Conservation (phyloP, 2,329 filamentous ascomycete species). For the Sporothrix inflata region DNA sequence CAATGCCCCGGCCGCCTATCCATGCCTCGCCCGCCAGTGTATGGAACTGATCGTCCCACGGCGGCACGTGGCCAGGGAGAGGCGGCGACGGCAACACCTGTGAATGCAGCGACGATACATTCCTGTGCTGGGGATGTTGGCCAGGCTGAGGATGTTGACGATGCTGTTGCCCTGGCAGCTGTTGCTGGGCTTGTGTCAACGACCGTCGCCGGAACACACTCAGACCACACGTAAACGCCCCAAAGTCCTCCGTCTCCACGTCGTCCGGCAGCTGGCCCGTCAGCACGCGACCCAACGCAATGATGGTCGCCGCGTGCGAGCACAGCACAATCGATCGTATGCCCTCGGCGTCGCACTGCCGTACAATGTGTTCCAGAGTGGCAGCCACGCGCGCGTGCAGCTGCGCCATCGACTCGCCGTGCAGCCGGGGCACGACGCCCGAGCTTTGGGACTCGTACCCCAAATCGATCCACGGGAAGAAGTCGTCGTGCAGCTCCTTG, state of each 20-base stretch:
- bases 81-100: neutral
- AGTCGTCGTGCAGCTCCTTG: conserved; percentile 65
- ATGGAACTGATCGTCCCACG: conserved; percentile 32
- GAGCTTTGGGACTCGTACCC: conserved; percentile 54
- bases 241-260: conserved; percentile 76
- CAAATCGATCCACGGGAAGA: conserved; percentile 62
- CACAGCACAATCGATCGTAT: conserved; percentile 75
- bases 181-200: conserved; percentile 40
- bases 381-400: conserved; percentile 80
- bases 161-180: conserved; percentile 17
- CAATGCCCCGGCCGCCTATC: conserved; percentile 63
- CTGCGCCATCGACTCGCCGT: conserved; percentile 77
- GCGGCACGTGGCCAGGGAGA: conserved; percentile 24
- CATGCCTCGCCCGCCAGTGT: conserved; percentile 46
- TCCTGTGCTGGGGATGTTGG: conserved; percentile 1
- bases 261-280: conserved; percentile 77
- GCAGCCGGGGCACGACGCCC: conserved; percentile 67
- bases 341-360: conserved; percentile 71
- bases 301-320: conserved; percentile 87
- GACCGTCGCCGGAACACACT: conserved; percentile 60
- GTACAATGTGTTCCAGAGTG: conserved; percentile 70
- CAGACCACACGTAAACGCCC: conserved; percentile 80
- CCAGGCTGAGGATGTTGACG: neutral
- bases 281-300: conserved; percentile 79
- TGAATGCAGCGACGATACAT: neutral